These are phyloP conservation scores for Aethionema arabicum DNA, from an alignment of 345 rosid species.

Conservation along the genomic window DNA sequence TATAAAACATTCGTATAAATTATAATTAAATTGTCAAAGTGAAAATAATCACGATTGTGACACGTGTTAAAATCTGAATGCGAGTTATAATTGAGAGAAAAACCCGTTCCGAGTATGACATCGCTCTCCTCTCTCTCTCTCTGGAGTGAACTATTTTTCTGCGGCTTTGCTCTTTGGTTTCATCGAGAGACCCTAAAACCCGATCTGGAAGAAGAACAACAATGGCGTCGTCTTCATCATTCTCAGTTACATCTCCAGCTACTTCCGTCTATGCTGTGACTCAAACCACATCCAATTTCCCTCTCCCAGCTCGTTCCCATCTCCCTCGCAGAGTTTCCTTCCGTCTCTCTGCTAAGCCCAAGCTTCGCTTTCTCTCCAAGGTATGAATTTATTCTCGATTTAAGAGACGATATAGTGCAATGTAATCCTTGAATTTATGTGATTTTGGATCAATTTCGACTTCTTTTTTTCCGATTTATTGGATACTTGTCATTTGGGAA, in stretches of 20 bases:
- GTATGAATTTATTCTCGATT: conserved; percentile 29
- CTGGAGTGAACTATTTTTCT: conserved; percentile 26
- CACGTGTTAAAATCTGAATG: conserved; percentile 28
- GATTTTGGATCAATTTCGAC: not conserved
- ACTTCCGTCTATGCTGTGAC: conserved; percentile 39
- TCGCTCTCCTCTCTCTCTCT: conserved; percentile 7
- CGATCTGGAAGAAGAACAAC: conserved; percentile 28
- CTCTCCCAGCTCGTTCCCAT: conserved; percentile 23
- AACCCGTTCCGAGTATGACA: conserved; percentile 23
- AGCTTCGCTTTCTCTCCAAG: conserved; percentile 50
- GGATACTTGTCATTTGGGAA: conserved; percentile 7
- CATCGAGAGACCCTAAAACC: conserved; percentile 44
- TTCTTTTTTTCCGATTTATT: conserved; percentile 14
- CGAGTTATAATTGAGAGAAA: conserved; percentile 9
- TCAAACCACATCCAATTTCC: conserved; percentile 38
- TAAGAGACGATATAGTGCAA: not conserved
- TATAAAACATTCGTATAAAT: too few species aligned
- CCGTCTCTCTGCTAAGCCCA: conserved; percentile 46
- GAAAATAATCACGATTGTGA: not conserved
- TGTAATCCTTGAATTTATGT: not conserved
- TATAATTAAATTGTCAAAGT: too few species aligned
- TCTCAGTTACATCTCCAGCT: conserved; percentile 46
- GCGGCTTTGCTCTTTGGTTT: conserved; percentile 40
- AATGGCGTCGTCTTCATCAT: conserved; percentile 48
- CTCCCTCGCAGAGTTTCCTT: conserved; percentile 42